Evolutionary conservation across 306 rosid species (phyloP).

Genomic region (Luffa acutangula): DNA sequence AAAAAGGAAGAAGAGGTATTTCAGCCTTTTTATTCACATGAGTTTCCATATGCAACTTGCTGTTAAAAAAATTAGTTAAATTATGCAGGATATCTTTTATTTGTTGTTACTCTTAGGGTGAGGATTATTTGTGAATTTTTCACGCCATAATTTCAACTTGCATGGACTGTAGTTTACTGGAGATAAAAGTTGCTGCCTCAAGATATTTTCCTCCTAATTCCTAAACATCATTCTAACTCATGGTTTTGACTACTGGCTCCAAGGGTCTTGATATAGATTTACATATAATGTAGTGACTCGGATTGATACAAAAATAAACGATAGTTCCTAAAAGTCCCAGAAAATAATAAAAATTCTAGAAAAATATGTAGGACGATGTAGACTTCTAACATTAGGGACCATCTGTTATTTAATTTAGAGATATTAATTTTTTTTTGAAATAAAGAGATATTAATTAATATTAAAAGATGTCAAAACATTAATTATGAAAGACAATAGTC

Average conservation of each 20-base stretch:
- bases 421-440: no score
- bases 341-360: background rate
- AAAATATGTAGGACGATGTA: background rate
- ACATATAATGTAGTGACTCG: background rate
- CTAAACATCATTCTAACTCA: background rate
- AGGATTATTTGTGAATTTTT: background rate
- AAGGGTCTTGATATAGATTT: no score
- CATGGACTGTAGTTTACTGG: background rate
- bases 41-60: background rate
- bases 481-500: background rate
- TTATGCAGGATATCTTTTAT: background rate
- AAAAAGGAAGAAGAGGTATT: constrained; percentile 65
- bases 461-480: background rate
- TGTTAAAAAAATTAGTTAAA: background rate
- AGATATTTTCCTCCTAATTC: background rate
- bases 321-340: background rate
- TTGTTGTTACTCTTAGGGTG: background rate
- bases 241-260: background rate
- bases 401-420: background rate
- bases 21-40: background rate
- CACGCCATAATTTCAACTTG: background rate
- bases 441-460: background rate
- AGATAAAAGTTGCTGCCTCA: background rate
- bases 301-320: background rate
- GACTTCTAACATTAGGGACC: background rate